These are phyloP conservation scores for Styphnolobium japonicum DNA, from an alignment of 306 rosid genomes.

Conservation along the genomic window DNA sequence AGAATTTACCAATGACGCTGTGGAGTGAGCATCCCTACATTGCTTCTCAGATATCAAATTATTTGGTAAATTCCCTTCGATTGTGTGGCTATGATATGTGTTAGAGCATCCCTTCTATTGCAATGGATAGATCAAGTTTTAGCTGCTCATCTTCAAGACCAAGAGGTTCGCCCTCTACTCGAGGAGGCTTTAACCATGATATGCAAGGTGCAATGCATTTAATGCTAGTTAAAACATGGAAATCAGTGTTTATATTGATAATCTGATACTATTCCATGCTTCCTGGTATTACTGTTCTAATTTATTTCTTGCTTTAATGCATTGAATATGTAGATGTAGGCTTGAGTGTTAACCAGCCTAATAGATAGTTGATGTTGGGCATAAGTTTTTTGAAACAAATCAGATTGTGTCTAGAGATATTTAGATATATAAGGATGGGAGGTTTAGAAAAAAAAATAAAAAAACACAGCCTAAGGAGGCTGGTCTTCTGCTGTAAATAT, in stretches of 20 bases:
- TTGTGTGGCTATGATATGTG: no score
- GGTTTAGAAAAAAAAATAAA: not conserved
- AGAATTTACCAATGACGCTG: no score
- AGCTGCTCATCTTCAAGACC: constrained; percentile 56
- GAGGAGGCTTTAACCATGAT: constrained; percentile 64
- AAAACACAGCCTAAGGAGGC: not conserved
- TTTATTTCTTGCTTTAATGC: not conserved
- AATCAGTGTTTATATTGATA: not conserved
- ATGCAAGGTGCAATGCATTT: constrained; percentile 55
- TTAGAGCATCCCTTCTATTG: constrained; percentile 71
- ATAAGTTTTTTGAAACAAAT: not conserved
- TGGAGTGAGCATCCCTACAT: no score
- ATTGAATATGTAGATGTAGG: not conserved
- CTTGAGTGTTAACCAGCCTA: not conserved
- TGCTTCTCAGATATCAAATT: no score
- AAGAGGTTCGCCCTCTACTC: constrained; percentile 35
- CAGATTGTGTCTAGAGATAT: not conserved
- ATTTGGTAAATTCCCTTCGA: no score
- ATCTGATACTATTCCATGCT: not conserved
- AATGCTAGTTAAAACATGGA: not conserved
- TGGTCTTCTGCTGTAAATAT: not conserved
- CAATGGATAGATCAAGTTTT: constrained; percentile 87
- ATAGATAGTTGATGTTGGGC: not conserved
- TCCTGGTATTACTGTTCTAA: not conserved
- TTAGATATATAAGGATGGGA: not conserved